A percentile compares a stretch with the other conserved stretches of the same genome.
These are phyloP conservation scores for Podospora appendiculata DNA, from an alignment of 495 filamentous ascomycete species.

Conservation along the genomic window DNA sequence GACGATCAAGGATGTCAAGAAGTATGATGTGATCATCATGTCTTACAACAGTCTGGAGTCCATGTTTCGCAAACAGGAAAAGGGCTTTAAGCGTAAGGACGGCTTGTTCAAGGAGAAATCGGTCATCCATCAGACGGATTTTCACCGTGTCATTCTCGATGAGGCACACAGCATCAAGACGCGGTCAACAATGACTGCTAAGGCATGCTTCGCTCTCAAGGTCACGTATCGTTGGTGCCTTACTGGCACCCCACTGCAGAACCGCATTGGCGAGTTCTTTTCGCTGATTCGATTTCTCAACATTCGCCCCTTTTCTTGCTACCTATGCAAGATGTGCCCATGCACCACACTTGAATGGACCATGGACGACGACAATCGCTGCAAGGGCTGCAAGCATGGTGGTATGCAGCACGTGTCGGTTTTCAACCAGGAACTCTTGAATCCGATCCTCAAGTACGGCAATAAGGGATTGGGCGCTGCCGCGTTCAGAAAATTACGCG, in stretches of 20 bases:
- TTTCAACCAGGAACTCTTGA: constrained; percentile 92
- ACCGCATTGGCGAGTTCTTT: constrained; percentile 96
- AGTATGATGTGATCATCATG: constrained; percentile 90
- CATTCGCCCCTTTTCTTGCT: constrained; percentile 79
- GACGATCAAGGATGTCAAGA: constrained; percentile 61
- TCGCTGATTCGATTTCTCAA: constrained; percentile 87
- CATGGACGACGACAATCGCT: constrained; percentile 58
- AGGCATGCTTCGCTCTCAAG: constrained; percentile 83
- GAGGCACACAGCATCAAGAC: constrained; percentile 96
- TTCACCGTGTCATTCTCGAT: constrained; percentile 88
- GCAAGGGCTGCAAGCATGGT: constrained; percentile 53
- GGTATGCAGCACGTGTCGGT: constrained; percentile 85
- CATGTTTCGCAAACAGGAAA: constrained; percentile 83
- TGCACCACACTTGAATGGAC: constrained; percentile 82
- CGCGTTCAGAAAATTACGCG: constrained; percentile 72
- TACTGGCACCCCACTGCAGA: constrained; percentile 89
- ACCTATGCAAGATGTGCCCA: constrained; percentile 79
- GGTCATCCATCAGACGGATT: constrained; percentile 75
- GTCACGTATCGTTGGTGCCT: constrained; percentile 90
- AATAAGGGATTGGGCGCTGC: constrained; percentile 47
- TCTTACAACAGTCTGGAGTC: constrained; percentile 93
- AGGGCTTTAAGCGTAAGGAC: constrained; percentile 76
- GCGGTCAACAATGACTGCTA: constrained; percentile 81
- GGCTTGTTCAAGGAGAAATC: constrained; percentile 68
- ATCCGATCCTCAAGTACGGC: constrained; percentile 58